Evolutionary conservation across 495 filamentous ascomycete genomes (phyloP), one percentile per base, ranked within the genome.

Genomic region (Penicillium paradoxum): DNA sequence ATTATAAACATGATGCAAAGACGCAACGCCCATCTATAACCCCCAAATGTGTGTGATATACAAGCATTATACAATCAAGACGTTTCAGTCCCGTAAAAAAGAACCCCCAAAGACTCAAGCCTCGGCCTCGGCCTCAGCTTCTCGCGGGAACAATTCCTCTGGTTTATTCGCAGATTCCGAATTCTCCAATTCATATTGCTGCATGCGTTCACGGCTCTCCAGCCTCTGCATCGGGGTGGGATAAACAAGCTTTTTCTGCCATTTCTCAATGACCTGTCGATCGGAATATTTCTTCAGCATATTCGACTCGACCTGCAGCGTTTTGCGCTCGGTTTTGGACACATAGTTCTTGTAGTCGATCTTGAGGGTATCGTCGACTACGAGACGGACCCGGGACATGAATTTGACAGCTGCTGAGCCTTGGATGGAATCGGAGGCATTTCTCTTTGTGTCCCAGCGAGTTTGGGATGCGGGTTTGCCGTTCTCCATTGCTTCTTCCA

Each of bases 261-360:
- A 61, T 14, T 53, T 53, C 15, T 59, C 29, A 11, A 59, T 29
- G 2, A 60, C 40, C 9, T 61, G 54, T 14, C 47, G 22, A 2
- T 66, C 58, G 4, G 71, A 73, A 30, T 73, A 76, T 21, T 56
- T 67, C 24, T 59, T 64, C 47, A 76, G 46, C 43, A 58, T 39
- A 1, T 49, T 49, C 25, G 69, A 63, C 18, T 69, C 60, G 15
- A 58, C 18, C 24, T 51, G 18, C 19, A 72, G 53, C 1, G 43
- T 11, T 41, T 63, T 45, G 25, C 65, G 67, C 18, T 64, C 62
- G 0, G 38, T 34, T 41, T 73, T 67, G 5, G 71, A 42, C 10
- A 74, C 46, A 0, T 55, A 56, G 15, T 43, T n/a, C n/a, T 53
- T 46, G 17, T 62, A 64, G 2, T 62, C 57, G 9, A 41, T 13